Evolutionary conservation across 208 protist species (phyloP).

Genomic region (Phytomonas francai): DNA sequence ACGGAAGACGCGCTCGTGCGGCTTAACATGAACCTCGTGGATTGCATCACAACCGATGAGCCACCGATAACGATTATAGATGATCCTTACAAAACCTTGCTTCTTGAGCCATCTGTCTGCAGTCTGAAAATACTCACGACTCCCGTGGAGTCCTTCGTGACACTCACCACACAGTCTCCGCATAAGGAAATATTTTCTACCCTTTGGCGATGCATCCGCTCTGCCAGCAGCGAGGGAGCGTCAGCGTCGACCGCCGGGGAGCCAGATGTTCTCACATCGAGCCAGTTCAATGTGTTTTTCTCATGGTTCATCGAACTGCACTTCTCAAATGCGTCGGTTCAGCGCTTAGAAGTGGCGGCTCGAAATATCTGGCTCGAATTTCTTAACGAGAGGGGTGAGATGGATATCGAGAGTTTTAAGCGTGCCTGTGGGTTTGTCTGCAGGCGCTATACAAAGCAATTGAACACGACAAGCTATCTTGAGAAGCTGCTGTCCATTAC

Average conservation of each 20-base stretch:
- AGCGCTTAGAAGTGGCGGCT: constrained; percentile 38
- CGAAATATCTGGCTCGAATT: constrained; percentile 38
- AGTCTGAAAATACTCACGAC: neutral
- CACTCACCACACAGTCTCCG: constrained; percentile 15
- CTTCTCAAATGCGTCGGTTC: constrained; percentile 52
- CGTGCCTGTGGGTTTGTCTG: constrained; percentile 45
- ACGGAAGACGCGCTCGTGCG: constrained; percentile 17
- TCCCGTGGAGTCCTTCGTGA: constrained; percentile 21
- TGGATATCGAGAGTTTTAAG: constrained; percentile 43
- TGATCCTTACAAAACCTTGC: constrained; percentile 37
- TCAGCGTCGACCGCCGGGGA: constrained; percentile 13
- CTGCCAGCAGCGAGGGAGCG: neutral
- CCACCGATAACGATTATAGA: constrained; percentile 42
- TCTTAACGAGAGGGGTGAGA: constrained; percentile 30
- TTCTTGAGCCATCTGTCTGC: constrained; percentile 3
- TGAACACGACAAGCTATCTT: constrained; percentile 43
- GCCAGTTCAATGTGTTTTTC: constrained; percentile 65
- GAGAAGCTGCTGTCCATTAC: constrained; percentile 31
- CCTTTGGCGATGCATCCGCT: constrained; percentile 22
- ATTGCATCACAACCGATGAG: constrained; percentile 72
- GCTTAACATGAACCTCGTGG: constrained; percentile 37
- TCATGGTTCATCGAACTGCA: constrained; percentile 61
- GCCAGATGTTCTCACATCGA: constrained; percentile 12
- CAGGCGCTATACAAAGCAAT: constrained; percentile 29
- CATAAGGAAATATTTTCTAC: constrained; percentile 52